Base-by-base conservation (phyloP, 371 early-diverging fungal genomes). In the Cokeromyces recurvatus region DNA sequence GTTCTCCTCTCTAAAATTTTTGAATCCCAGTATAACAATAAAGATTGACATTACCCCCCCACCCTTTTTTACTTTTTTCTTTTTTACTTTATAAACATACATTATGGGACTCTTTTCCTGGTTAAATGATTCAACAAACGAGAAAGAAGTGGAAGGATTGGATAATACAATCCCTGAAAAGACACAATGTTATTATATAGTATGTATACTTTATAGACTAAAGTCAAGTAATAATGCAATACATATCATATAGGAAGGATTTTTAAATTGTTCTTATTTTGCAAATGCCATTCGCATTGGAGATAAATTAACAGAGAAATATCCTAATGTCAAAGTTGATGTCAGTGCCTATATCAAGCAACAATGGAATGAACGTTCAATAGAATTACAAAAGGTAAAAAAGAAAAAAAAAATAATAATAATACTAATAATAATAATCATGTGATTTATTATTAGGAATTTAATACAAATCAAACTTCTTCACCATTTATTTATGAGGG, bases 401-500 rank as follows among this genome's bases (percentile, higher is more conserved):
- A 20, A 12, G 20, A 25, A 38, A n/a, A n/a, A n/a, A n/a, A n/a
- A n/a, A n/a, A n/a, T n/a, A n/a, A n/a, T n/a, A n/a, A n/a, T n/a
- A n/a, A n/a, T n/a, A n/a, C n/a, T n/a, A n/a, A n/a, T n/a, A n/a
- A n/a, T n/a, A n/a, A n/a, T n/a, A n/a, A n/a, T n/a, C n/a, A n/a
- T n/a, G n/a, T n/a, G n/a, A n/a, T n/a, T n/a, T n/a, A n/a, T n/a
- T n/a, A n/a, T n/a, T 32, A 68, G 72, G 66, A 65, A 43, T 67
- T 71, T 36, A 45, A 55, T 21, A 63, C 64, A 14, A 48, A 20
- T 12, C 77, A 77, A 25, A 51, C 42, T 32, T 74, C 77, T 4
- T 77, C 77, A 2, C 77, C 77, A n/a, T 77, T 77, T 48, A 72
- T 77, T 37, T 77, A 77, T 38, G 71, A 77, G 51, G 77, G 77